Evolutionary conservation across 208 protist species (phyloP).

Genomic region (Acanthamoeba sp.): DNA sequence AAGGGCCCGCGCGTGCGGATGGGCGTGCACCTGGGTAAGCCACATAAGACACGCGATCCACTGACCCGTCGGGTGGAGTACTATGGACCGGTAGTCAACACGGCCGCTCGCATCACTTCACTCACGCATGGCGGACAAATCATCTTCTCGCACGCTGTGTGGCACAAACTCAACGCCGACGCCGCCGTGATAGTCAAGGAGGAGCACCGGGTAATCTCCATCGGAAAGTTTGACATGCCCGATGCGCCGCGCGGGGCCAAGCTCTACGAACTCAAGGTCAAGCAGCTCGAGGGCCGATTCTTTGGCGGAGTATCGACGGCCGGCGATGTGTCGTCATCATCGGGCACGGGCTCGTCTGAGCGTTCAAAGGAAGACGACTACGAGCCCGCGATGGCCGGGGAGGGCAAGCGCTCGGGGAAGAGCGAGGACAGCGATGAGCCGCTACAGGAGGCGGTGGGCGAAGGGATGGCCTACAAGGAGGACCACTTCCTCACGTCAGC

Average conservation of each 20-base stretch:
- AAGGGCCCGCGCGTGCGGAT: constrained; percentile 20
- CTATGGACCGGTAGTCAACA: constrained; percentile 44
- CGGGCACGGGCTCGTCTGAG: neutral
- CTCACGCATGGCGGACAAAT: constrained; percentile 29
- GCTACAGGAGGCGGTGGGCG: neutral
- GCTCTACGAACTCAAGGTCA: constrained; percentile 12
- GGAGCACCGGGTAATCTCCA: neutral
- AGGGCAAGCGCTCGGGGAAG: neutral
- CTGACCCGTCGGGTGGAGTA: constrained; percentile 20
- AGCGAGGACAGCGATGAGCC: constrained; percentile 8
- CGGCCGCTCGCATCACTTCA: constrained; percentile 17
- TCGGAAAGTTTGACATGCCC: neutral
- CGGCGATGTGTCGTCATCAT: neutral
- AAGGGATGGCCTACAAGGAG: neutral
- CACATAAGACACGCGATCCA: neutral
- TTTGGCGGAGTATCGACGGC: constrained; percentile 5
- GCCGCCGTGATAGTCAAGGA: neutral
- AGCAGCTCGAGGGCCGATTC: constrained; percentile 15
- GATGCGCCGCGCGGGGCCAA: neutral
- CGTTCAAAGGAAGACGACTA: neutral
- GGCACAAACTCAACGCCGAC: neutral
- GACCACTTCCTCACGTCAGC: constrained; percentile 55
- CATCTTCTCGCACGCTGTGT: constrained; percentile 21
- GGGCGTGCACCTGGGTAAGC: constrained; percentile 45
- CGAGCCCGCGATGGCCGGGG: too few relatives aligned